These are phyloP conservation scores for Danielozyma ontarioensis DNA, from an alignment of 805 yeast species.

Conservation along the genomic window DNA sequence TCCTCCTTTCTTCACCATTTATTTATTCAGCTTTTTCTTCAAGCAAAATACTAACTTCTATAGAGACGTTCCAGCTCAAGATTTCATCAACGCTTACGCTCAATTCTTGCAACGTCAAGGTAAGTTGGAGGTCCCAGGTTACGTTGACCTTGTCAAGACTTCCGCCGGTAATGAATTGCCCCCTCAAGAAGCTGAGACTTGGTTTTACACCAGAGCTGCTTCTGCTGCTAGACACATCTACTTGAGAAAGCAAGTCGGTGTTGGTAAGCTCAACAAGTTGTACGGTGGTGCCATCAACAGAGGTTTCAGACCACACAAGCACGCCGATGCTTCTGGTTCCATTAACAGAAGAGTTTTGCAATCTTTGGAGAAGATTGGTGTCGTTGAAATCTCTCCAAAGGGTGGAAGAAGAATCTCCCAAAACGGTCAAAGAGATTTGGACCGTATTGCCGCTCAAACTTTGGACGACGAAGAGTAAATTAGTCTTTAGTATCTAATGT, in stretches of 20 bases:
- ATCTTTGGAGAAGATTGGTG: conserved; percentile 97
- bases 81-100: conserved; percentile 98
- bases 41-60: conserved; percentile 30
- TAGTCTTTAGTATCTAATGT: not conserved
- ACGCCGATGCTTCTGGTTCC: conserved; percentile 98
- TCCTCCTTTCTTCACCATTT: no score
- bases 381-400: conserved; percentile 91
- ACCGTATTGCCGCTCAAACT: conserved; percentile 99
- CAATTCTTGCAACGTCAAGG: conserved; percentile 99
- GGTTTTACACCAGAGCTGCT: conserved; percentile 99
- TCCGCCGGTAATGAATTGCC: conserved; percentile 98
- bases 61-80: conserved; percentile 99
- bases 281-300: conserved; percentile 99
- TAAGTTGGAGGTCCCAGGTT: conserved; percentile 99
- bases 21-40: no score
- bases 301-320: conserved; percentile 98
- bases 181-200: conserved; percentile 98
- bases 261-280: conserved; percentile 96
- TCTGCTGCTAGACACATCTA: conserved; percentile 99
- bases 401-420: conserved; percentile 99
- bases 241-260: conserved; percentile 99
- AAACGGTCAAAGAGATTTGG: conserved; percentile 99
- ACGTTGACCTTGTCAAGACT: conserved; percentile 99
- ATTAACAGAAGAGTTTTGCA: conserved; percentile 98
- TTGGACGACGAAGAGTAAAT: conserved; percentile 73